Evolutionary conservation across 306 rosid genomes (phyloP).

Genomic region (Aeschynomene evenia): DNA sequence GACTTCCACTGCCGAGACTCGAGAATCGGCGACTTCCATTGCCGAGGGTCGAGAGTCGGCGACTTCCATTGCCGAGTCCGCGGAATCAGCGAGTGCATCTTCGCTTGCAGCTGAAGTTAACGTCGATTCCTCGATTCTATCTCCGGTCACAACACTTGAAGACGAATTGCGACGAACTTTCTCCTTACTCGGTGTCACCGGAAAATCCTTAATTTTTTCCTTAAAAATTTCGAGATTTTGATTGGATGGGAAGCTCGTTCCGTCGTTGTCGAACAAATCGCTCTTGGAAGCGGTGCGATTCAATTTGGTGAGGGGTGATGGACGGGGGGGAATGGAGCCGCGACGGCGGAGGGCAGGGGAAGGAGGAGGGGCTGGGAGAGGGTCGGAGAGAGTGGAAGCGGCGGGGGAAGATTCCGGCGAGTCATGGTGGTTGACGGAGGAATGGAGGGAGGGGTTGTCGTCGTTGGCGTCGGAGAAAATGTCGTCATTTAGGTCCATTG

Average conservation of each 20-base stretch:
- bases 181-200: conserved; percentile 23
- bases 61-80: conserved; percentile 34
- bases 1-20: conserved; percentile 32
- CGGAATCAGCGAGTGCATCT: conserved; percentile 27
- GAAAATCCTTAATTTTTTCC: conserved; percentile 27
- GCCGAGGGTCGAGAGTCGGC: conserved; percentile 39
- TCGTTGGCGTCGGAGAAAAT: conserved; percentile 53
- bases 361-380: conserved; percentile 9
- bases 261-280: not conserved
- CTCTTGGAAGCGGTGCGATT: conserved; percentile 16
- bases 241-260: conserved; percentile 6
- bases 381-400: conserved; percentile 17
- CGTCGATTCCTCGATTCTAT: conserved; percentile 50
- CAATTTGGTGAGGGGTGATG: conserved; percentile 23
- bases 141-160: conserved; percentile 31
- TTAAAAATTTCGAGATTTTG: conserved; percentile 19
- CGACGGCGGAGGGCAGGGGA: conserved; percentile 48
- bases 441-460: conserved; percentile 40
- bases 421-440: conserved; percentile 24
- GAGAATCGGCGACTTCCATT: conserved; percentile 30
- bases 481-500: conserved; percentile 61
- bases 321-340: conserved; percentile 35
- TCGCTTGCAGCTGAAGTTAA: conserved; percentile 42
- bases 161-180: conserved; percentile 6
- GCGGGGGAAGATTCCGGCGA: conserved; percentile 43